A percentile compares a stretch with the other conserved stretches of the same genome.
phyloP scores from a whole-genome alignment of 176 grass and related monocot genomes.

The Carex parvula region DNA sequence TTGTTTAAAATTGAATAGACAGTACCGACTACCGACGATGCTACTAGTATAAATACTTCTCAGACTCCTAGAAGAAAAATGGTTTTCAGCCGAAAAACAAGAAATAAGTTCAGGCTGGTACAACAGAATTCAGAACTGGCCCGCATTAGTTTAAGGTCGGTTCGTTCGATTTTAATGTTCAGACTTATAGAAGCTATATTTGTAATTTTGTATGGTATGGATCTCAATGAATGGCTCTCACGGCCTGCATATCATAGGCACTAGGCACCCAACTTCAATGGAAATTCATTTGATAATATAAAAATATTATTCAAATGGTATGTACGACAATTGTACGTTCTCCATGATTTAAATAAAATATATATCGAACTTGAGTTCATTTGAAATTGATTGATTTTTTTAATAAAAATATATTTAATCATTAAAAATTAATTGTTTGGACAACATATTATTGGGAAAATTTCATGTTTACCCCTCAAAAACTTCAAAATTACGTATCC shows the following conservation, averaged over 20 bases:
- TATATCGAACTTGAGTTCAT: not conserved
- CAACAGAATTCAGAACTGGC: not conserved
- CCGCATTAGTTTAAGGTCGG: not conserved
- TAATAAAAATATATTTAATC: not conserved
- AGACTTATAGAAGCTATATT: not conserved
- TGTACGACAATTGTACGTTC: not conserved
- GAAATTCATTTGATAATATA: no score
- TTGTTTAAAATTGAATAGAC: no score
- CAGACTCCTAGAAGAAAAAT: not conserved
- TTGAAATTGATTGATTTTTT: not conserved
- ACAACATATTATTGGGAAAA: no score
- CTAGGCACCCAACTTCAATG: not conserved
- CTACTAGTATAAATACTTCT: not conserved
- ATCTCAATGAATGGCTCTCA: not conserved
- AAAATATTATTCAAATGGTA: no score
- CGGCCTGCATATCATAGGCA: not conserved
- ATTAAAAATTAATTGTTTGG: not conserved
- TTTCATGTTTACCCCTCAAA: no score
- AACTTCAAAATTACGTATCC: no score
- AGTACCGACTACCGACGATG: no score
- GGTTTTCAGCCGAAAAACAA: not conserved
- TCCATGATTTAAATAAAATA: not conserved
- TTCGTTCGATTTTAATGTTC: not conserved
- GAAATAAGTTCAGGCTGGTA: not conserved
- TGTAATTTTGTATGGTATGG: not conserved